Evolutionary conservation across 371 early-diverging fungal genomes (phyloP), one percentile per base, ranked within the genome.

Genomic region (Syncephalastrum racemosum): DNA sequence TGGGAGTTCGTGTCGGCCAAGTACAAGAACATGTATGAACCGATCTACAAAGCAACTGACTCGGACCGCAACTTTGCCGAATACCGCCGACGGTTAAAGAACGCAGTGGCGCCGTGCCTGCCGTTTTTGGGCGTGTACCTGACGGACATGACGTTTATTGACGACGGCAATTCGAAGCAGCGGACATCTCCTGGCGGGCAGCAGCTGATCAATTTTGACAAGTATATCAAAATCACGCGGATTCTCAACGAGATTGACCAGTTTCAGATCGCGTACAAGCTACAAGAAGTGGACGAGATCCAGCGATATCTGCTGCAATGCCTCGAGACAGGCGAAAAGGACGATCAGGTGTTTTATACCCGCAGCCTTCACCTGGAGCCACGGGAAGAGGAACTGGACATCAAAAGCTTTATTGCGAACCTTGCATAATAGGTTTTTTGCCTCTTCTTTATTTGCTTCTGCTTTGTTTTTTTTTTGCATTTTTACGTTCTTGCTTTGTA

Each of bases 51-150:
- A 14, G 82, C 87, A 0, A 87, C 86, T 40, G 87, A 88, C 58
- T 77, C 86, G 12, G 74, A 71, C 27, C 69, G 83, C 48, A 94
- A 94, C 68, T 94, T 86, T 67, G 77, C 86, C 2, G 85, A 83
- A 31, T 94, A 92, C 65, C 78, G 95, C n/a, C 68, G 70, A 8
- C 60, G 78, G 4, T 54, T 95, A 42, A 83, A 83, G 43, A 71
- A 71, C 6, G 70, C 85, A 1, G 58, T 78, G 6, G 85, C 89
- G 4, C 94, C 94, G 1, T 86, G 88, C 41, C 65, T 93, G 5
- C 94, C 93, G 0, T 93, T 91, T 55, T 64, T 93, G 22, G 94
- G 93, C 19, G 68, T 93, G n/a, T 93, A 88, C 54, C 74, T 95
- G 23, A 91, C 93, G 4, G 95, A 95, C 59, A 71, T 95, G 65